Conservation (phyloP, 257 asterid species). For the Misopates orontium region DNA sequence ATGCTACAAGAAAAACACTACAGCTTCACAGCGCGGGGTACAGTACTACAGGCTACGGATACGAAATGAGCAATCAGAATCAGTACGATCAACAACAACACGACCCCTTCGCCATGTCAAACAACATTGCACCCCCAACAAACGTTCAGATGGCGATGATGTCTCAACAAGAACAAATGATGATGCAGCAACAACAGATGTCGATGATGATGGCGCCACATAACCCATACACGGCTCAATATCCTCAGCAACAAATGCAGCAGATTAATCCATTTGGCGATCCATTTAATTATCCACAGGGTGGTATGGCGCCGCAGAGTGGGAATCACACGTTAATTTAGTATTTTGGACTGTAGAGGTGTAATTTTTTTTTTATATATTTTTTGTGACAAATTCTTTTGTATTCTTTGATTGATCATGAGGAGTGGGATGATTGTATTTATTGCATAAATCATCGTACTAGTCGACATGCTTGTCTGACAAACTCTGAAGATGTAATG, state of each 20-base stretch:
- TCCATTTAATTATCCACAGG: conserved; percentile 48
- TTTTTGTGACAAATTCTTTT: not conserved
- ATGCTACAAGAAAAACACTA: conserved; percentile 56
- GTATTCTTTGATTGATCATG: conserved; percentile 13
- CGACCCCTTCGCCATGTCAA: conserved; percentile 68
- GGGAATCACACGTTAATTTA: conserved; percentile 58
- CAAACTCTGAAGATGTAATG: no score
- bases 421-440: no score
- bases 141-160: conserved; percentile 66
- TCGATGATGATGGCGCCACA: conserved; percentile 27
- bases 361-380: conserved; percentile 10
- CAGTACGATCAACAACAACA: conserved; percentile 38
- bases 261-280: conserved; percentile 74
- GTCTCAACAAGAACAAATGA: conserved; percentile 61
- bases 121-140: conserved; percentile 48
- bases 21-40: conserved; percentile 72
- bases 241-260: conserved; percentile 33
- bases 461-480: not conserved
- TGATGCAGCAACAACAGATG: conserved; percentile 37
- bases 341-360: conserved; percentile 14
- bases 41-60: conserved; percentile 39
- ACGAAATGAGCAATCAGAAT: conserved; percentile 34
- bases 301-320: conserved; percentile 42
- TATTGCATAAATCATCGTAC: not conserved
- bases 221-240: conserved; percentile 42